These are phyloP conservation scores for Pseudocercospora fijiensis DNA, from an alignment of 2,329 filamentous ascomycete genomes.

Conservation along the genomic window DNA sequence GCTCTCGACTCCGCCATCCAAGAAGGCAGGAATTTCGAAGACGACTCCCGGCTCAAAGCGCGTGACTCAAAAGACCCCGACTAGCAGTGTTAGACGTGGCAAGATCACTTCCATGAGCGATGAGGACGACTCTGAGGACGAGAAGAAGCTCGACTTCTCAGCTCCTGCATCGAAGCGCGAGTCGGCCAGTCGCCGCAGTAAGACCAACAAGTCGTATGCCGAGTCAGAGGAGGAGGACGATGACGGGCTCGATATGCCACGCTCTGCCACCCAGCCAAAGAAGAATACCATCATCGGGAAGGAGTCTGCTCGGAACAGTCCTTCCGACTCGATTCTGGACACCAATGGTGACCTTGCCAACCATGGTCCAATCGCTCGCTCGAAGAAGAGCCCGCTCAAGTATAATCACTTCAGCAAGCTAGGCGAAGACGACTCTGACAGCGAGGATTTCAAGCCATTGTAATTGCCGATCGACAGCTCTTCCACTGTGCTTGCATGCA, in stretches of 20 bases:
- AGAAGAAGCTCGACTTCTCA: conserved; percentile 17
- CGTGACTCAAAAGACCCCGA: conserved; percentile 16
- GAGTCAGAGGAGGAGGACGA: conserved; percentile 8
- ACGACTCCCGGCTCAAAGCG: conserved; percentile 16
- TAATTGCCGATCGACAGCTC: background rate
- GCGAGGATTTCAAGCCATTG: conserved; percentile 9
- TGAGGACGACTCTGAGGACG: conserved; percentile 32
- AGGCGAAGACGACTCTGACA: conserved; percentile 10
- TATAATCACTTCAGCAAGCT: conserved; percentile 1
- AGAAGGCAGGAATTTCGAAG: background rate
- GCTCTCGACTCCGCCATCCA: conserved; percentile 11
- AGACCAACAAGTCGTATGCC: conserved; percentile 4
- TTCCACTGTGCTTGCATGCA: background rate
- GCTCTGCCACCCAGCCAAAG: conserved; percentile 5
- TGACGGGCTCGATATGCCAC: conserved; percentile 4
- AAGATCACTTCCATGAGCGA: conserved; percentile 22
- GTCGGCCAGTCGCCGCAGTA: conserved; percentile 20
- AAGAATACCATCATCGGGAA: background rate
- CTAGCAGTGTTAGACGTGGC: conserved; percentile 21
- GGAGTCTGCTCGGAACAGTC: background rate
- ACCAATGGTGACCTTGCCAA: background rate
- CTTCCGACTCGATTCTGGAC: background rate
- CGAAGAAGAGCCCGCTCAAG: conserved; percentile 11
- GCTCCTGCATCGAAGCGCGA: conserved; percentile 18
- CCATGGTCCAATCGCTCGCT: conserved; percentile 6